phyloP scores from a whole-genome alignment of 768 basidiomycete species.

The Mycena indigotica region DNA sequence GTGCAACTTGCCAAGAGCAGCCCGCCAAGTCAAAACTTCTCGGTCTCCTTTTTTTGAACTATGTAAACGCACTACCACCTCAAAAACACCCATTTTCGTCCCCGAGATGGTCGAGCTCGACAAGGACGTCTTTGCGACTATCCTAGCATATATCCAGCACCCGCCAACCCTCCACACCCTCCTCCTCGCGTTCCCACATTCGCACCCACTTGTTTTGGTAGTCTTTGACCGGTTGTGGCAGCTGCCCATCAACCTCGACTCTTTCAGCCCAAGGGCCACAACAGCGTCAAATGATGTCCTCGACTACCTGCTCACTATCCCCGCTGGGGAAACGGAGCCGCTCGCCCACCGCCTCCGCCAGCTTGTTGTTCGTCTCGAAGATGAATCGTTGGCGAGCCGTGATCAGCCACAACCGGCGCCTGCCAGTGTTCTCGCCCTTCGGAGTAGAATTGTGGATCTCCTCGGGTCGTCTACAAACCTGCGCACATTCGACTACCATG shows the following conservation, averaged over 20 bases:
- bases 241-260: constrained; percentile 12
- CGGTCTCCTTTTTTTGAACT: too few species aligned
- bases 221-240: constrained; percentile 7
- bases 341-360: neutral
- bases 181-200: constrained; percentile 3
- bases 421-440: neutral
- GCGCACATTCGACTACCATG: neutral
- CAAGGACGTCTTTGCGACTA: constrained; percentile 8
- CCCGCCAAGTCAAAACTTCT: too few species aligned
- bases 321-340: neutral
- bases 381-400: neutral
- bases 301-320: neutral
- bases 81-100: neutral
- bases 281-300: constrained; percentile 7
- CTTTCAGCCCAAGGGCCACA: neutral
- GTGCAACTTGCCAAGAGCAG: too few species aligned
- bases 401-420: neutral
- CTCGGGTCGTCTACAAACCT: neutral
- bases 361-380: neutral
- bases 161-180: neutral
- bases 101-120: constrained; percentile 6
- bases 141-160: constrained; percentile 4
- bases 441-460: neutral
- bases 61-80: too few species aligned
- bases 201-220: neutral